phyloP scores from a whole-genome alignment of 2,329 filamentous ascomycete species.

The Aspergillus nomiae region DNA sequence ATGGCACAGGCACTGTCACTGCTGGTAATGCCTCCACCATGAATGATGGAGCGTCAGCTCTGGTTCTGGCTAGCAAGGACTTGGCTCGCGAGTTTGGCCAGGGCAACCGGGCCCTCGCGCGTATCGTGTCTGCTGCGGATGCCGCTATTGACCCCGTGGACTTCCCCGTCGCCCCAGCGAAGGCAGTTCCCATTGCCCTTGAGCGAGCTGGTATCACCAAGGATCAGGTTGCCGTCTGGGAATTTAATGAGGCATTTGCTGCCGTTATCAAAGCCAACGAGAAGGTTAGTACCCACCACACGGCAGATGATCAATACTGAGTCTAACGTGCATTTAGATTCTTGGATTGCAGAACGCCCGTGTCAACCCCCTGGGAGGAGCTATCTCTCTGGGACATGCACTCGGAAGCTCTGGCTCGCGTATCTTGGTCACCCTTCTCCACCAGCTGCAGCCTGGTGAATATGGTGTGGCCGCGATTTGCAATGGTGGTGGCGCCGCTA shows the following conservation, averaged over 20 bases:
- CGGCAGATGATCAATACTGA: constrained; percentile 16
- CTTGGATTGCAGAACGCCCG: constrained; percentile 76
- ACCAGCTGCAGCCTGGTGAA: constrained; percentile 88
- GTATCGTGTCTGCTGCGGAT: constrained; percentile 82
- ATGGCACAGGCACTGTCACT: constrained; percentile 86
- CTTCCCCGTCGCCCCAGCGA: constrained; percentile 89
- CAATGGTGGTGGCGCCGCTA: constrained; percentile 92
- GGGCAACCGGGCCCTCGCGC: constrained; percentile 79
- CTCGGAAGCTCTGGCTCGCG: constrained; percentile 90
- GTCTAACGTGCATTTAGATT: constrained; percentile 55
- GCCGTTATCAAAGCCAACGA: constrained; percentile 93
- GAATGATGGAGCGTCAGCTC: constrained; percentile 89
- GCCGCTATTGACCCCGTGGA: constrained; percentile 89
- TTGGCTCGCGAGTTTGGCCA: constrained; percentile 78
- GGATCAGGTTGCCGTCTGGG: constrained; percentile 91
- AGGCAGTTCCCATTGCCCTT: constrained; percentile 87
- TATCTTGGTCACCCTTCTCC: constrained; percentile 85
- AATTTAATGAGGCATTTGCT: constrained; percentile 98
- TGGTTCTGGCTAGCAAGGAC: constrained; percentile 80
- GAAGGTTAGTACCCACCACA: constrained; percentile 59
- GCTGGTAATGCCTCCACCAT: constrained; percentile 92
- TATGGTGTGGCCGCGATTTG: constrained; percentile 96
- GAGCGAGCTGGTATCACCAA: constrained; percentile 86
- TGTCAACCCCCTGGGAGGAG: constrained; percentile 86
- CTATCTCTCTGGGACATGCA: constrained; percentile 89